Evolutionary conservation across 495 filamentous ascomycete genomes (phyloP).

Genomic region (Xylaria intraflava): DNA sequence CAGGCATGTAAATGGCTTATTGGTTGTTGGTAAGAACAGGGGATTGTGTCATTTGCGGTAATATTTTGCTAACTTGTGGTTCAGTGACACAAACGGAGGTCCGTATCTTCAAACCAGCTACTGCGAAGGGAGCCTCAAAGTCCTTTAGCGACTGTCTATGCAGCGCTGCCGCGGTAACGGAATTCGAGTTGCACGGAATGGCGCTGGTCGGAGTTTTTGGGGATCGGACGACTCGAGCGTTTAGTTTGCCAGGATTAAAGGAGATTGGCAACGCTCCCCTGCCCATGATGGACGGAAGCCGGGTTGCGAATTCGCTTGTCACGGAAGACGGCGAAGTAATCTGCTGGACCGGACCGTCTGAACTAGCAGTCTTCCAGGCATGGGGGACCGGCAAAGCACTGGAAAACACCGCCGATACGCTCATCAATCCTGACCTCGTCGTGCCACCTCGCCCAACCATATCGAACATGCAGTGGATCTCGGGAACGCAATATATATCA

Average conservation of each 20-base stretch:
- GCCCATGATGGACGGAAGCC: conserved; percentile 61
- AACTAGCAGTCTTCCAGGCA: conserved; percentile 69
- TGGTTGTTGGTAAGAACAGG: conserved; percentile 43
- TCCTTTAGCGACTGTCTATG: conserved; percentile 77
- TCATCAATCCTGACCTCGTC: conserved; percentile 66
- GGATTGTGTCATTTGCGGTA: background rate
- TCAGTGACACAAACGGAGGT: conserved; percentile 66
- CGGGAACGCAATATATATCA: conserved; percentile 86
- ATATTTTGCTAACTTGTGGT: background rate
- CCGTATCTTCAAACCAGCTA: conserved; percentile 78
- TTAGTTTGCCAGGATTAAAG: conserved; percentile 77
- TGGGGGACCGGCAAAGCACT: conserved; percentile 66
- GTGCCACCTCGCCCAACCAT: conserved; percentile 87
- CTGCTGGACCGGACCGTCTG: conserved; percentile 83
- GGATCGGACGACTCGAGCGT: conserved; percentile 69
- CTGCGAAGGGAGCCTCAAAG: conserved; percentile 79
- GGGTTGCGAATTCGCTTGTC: conserved; percentile 60
- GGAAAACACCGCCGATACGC: conserved; percentile 54
- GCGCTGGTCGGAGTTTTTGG: conserved; percentile 79
- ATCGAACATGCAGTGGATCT: conserved; percentile 91
- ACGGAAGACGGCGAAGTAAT: conserved; percentile 73
- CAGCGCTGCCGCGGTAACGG: conserved; percentile 66
- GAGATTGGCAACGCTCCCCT: conserved; percentile 67
- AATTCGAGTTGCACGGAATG: conserved; percentile 63
- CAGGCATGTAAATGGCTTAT: conserved; percentile 60